A percentile compares a stretch with the other conserved stretches of the same genome.
Evolutionary conservation across 1,284 basidiomycete species (phyloP).

Genomic region (Mycosarcoma mackinlayi): DNA sequence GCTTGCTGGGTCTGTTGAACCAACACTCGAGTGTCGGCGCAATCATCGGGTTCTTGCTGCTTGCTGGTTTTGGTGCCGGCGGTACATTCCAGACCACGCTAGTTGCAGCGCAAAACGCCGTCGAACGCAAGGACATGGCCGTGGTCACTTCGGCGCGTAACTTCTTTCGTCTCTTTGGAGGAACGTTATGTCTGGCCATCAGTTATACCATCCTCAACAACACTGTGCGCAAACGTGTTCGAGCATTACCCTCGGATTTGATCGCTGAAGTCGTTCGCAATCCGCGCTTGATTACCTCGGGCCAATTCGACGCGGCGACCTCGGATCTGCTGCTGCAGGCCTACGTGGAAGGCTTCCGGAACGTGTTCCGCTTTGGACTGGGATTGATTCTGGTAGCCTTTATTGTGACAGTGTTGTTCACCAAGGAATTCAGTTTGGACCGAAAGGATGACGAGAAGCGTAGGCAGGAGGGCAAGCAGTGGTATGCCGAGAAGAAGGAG

Average conservation of each 20-base stretch:
- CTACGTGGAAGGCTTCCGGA: conserved; percentile 74
- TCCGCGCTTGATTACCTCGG: conserved; percentile 33
- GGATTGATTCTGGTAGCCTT: conserved; percentile 51
- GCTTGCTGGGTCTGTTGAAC: conserved; percentile 76
- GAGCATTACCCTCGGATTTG: conserved; percentile 9
- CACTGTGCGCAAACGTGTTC: conserved; percentile 21
- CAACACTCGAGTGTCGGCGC: conserved; percentile 72
- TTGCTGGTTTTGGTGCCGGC: conserved; percentile 78
- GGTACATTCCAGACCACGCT: conserved; percentile 69
- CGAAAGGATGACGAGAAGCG: conserved; percentile 73
- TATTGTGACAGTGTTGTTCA: conserved; percentile 71
- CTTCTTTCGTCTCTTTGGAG: conserved; percentile 76
- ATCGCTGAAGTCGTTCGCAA: conserved; percentile 37
- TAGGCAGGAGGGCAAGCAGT: conserved; percentile 68
- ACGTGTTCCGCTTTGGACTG: conserved; percentile 71
- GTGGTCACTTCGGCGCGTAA: conserved; percentile 79
- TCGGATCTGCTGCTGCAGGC: conserved; percentile 71
- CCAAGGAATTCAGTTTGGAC: conserved; percentile 74
- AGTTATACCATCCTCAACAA: conserved; percentile 71
- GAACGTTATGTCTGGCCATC: conserved; percentile 75
- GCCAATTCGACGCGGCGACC: conserved; percentile 18
- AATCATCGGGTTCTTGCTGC: conserved; percentile 76
- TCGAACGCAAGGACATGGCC: conserved; percentile 76
- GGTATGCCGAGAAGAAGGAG: conserved; percentile 45
- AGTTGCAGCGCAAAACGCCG: conserved; percentile 78